Evolutionary conservation across 2,329 filamentous ascomycete genomes (phyloP).

Genomic region (Hypoxylon sp.): DNA sequence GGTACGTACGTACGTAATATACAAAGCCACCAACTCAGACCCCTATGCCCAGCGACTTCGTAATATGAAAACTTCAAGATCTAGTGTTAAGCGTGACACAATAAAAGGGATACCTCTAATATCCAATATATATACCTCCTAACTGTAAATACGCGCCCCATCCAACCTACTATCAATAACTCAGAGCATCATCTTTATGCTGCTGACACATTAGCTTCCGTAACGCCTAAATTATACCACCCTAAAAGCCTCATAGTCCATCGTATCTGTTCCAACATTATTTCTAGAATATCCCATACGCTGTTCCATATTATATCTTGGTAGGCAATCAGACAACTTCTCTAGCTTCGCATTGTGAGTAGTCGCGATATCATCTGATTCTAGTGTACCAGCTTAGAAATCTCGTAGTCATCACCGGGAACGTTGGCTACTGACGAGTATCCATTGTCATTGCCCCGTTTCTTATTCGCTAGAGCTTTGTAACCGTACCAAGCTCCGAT

Average conservation of each 20-base stretch:
- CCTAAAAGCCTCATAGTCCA: not conserved
- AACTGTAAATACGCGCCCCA: too few relatives aligned
- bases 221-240: not conserved
- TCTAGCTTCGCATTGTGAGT: not conserved
- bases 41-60: too few relatives aligned
- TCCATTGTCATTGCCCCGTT: not conserved
- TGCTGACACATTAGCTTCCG: not conserved
- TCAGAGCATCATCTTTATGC: not conserved
- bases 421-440: not conserved
- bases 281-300: not conserved
- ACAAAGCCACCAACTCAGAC: too few relatives aligned
- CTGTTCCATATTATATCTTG: not conserved
- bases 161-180: not conserved
- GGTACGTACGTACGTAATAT: too few relatives aligned
- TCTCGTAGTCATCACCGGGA: not conserved
- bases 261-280: not conserved
- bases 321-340: not conserved
- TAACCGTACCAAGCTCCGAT: constrained; percentile 28
- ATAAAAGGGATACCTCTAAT: too few relatives aligned
- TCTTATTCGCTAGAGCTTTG: constrained; percentile 5
- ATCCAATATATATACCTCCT: too few relatives aligned
- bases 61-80: too few relatives aligned
- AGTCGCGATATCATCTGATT: not conserved
- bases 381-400: not conserved
- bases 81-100: too few relatives aligned